Base-by-base conservation (phyloP, 306 rosid species). In the Fragaria vesca region DNA sequence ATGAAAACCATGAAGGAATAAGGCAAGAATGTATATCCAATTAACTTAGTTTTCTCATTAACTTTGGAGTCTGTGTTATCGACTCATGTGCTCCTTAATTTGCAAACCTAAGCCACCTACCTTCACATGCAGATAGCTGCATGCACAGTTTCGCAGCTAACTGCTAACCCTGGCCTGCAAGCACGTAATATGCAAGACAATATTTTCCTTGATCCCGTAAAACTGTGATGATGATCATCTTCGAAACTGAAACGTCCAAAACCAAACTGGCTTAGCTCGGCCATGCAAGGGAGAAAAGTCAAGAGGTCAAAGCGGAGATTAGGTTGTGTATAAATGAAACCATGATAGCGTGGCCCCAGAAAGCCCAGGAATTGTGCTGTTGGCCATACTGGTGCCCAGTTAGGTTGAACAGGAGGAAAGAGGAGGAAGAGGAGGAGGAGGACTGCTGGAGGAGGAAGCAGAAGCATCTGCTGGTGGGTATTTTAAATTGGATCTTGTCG, bases 331-430 rank as follows among this genome's bases (percentile, higher is more conserved):
- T 66, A 54, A 40, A 79, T 72, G 74, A 18, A 76, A 63, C 13
- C 78, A 73, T 60, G 20, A 34, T 60, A 34, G 52, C 2, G 76
- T 43, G 83, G 68, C n/a, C 74, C 76, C 68, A 24, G 24, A 13
- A 38, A 13, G 36, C 73, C 73, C 67, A 73, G 62, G 66, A 54
- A 57, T 57, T 73, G 40, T 73, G 77, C 47, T 57, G 77, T 58
- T 26, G 68, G 38, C 77, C 77, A 21, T 10, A 20, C 47, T 17
- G n/a, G 26, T 55, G 36, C 4, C 3, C n/a, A 17, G 15, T 18
- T 16, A 20, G 46, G 6, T 16, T 6, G 43, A 12, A 30, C 42
- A 32, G 46, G 20, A 24, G 36, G 42, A 38, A 62, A 16, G 42
- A 62, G 67, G n/a, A 50, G 36, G 18, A 36, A 1, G 40, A 38